A percentile compares a stretch with the other conserved stretches of the same genome.
Conservation (phyloP, 305 asterid genomes). For the Rubia peregrina region DNA sequence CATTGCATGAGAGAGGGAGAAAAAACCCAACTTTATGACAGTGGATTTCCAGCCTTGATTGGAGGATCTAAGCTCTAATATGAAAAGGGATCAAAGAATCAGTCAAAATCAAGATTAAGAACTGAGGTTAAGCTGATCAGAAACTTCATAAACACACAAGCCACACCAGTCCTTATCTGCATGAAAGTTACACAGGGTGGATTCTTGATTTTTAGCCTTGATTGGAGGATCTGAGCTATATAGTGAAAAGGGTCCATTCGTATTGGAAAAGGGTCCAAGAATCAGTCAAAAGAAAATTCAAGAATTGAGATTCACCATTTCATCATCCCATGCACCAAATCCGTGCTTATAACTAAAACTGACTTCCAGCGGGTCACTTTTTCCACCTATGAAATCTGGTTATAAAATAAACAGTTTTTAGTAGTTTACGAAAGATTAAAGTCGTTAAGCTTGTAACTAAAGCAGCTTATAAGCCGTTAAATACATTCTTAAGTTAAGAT, state of each 20-base stretch:
- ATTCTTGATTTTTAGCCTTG: background rate
- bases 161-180: constrained; percentile 1
- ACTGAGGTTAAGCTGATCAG: background rate
- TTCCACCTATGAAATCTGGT: no score
- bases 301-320: background rate
- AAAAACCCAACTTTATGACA: constrained; percentile 21
- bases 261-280: background rate
- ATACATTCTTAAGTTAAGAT: no score
- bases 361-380: background rate
- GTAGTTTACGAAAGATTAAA: no score
- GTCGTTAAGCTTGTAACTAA: no score
- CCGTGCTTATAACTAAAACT: background rate
- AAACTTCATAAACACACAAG: background rate
- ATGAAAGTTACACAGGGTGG: background rate
- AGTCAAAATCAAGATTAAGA: background rate
- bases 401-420: no score
- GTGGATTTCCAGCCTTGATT: background rate
- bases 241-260: background rate
- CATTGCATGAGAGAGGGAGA: constrained; percentile 15
- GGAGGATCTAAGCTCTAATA: background rate
- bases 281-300: background rate
- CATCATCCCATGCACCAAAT: background rate
- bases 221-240: background rate
- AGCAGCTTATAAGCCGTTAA: background rate
- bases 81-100: constrained; percentile 5